Percentiles rank a stretch among this genome's conserved stretches.
Evolutionary conservation across 805 yeast genomes (phyloP).

Genomic region (Lipomyces spencermartinsiae): DNA sequence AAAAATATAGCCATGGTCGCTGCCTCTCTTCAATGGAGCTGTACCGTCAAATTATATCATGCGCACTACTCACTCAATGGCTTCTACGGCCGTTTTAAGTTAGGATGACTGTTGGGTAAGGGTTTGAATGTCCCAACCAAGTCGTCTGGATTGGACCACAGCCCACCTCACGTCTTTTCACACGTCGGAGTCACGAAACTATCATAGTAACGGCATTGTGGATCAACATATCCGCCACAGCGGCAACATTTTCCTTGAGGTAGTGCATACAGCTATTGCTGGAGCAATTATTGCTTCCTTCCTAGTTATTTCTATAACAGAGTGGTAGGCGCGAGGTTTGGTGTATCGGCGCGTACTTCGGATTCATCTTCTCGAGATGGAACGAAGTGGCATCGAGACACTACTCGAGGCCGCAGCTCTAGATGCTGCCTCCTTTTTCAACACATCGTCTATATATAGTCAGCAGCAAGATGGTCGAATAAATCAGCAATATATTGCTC

Average conservation of each 20-base stretch:
- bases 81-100: background rate
- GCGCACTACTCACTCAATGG: no score
- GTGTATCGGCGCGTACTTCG: constrained; percentile 5
- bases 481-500: background rate
- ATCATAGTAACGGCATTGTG: background rate
- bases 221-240: background rate
- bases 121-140: background rate
- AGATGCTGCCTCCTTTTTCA: constrained; percentile 32
- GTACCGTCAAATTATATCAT: no score
- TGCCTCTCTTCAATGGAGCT: no score
- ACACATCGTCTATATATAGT: constrained; percentile 6
- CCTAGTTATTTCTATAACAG: background rate
- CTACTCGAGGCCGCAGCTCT: constrained; percentile 39
- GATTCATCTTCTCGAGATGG: constrained; percentile 20
- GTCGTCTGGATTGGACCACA: background rate
- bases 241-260: background rate
- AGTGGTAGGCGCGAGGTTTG: background rate
- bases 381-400: constrained; percentile 36
- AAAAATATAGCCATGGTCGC: no score
- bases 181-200: background rate
- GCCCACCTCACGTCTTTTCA: background rate
- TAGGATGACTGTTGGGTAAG: background rate
- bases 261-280: background rate
- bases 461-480: background rate
- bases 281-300: background rate